Evolutionary conservation across 371 early-diverging fungal species (phyloP).

Genomic region (Saksenaea vasiformis): DNA sequence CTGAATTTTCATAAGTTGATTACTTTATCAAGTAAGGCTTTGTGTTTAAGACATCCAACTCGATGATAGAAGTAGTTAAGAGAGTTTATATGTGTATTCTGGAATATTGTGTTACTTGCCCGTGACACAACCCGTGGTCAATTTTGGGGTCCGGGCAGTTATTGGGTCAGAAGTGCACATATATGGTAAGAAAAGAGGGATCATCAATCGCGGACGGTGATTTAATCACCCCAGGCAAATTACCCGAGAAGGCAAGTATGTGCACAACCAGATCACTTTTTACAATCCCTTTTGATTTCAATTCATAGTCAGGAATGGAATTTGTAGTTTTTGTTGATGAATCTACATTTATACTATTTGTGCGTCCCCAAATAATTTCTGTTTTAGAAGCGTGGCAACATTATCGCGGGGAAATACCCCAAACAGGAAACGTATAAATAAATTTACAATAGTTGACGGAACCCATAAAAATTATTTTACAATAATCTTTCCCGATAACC

Average conservation of each 20-base stretch:
- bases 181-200: not conserved
- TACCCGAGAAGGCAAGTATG: constrained; percentile 1
- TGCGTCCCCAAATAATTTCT: constrained; percentile 1
- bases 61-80: too few species aligned
- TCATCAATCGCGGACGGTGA: constrained; percentile 3
- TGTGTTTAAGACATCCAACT: too few species aligned
- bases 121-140: constrained; percentile 4
- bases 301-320: too few species aligned
- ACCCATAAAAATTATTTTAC: constrained; percentile 6
- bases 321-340: not conserved
- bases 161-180: not conserved
- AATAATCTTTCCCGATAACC: not conserved
- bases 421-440: constrained; percentile 6
- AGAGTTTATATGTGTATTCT: too few species aligned
- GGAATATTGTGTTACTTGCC: not conserved
- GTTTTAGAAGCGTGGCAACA: constrained; percentile 7
- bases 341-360: constrained; percentile 1
- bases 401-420: constrained; percentile 4
- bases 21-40: too few species aligned
- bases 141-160: constrained; percentile 2
- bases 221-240: constrained; percentile 2
- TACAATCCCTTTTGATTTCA: too few species aligned
- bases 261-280: not conserved
- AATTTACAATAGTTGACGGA: constrained; percentile 7
- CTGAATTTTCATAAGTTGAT: too few species aligned